A percentile compares a stretch with the other conserved stretches of the same genome.
Conservation (phyloP, 1,284 basidiomycete species). For the Ganoderma multipileum region DNA sequence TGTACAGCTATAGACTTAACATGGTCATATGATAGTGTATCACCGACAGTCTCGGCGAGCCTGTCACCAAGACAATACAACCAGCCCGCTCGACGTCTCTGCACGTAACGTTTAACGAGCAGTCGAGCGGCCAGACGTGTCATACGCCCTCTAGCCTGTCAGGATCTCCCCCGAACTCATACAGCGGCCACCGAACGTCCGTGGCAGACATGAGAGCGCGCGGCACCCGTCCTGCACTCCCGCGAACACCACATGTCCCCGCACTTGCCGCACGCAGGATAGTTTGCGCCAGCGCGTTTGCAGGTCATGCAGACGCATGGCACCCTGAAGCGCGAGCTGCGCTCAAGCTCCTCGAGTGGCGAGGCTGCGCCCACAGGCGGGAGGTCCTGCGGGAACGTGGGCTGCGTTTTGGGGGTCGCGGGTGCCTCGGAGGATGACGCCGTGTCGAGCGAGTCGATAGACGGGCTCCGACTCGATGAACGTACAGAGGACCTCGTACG, state of each 20-base stretch:
- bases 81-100: neutral
- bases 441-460: slow-evolving; percentile 39
- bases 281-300: slow-evolving; percentile 61
- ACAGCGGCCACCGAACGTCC: slow-evolving; percentile 21
- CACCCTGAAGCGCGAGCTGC: slow-evolving; percentile 57
- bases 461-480: slow-evolving; percentile 34
- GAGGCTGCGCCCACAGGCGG: slow-evolving; percentile 49
- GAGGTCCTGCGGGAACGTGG: slow-evolving; percentile 29
- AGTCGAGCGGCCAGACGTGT: neutral
- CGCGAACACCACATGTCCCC: slow-evolving; percentile 73
- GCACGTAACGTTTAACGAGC: neutral
- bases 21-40: slow-evolving; percentile 14
- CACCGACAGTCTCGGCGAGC: slow-evolving; percentile 1
- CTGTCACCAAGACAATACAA: slow-evolving; percentile 12
- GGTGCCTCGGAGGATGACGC: slow-evolving; percentile 39
- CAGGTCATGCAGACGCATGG: slow-evolving; percentile 60
- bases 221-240: slow-evolving; percentile 59
- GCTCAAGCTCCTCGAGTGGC: slow-evolving; percentile 61
- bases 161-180: neutral
- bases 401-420: slow-evolving; percentile 35
- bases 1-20: neutral
- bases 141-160: neutral
- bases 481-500: slow-evolving; percentile 22
- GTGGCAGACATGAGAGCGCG: slow-evolving; percentile 53
- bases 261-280: slow-evolving; percentile 70